Evolutionary conservation across 1,284 basidiomycete species (phyloP).

Genomic region (Flammula alnicola): DNA sequence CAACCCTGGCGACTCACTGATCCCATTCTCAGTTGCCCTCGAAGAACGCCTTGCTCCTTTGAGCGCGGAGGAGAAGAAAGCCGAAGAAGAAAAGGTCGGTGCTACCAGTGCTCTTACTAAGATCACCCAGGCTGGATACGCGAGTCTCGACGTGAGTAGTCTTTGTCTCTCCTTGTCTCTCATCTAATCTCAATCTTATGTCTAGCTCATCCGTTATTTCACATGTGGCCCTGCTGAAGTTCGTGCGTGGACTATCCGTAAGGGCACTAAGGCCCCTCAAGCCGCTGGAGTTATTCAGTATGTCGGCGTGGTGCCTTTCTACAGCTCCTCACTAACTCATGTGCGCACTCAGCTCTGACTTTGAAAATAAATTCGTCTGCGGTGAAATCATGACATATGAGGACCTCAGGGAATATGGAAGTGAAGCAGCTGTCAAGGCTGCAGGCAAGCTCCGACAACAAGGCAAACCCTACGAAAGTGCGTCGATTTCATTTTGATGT

Average conservation of each 20-base stretch:
- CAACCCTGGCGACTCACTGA: constrained; percentile 95
- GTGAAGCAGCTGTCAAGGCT: constrained; percentile 91
- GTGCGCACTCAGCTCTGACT: constrained; percentile 69
- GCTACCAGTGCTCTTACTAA: constrained; percentile 81
- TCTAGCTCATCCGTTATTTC: constrained; percentile 94
- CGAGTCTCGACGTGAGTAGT: constrained; percentile 73
- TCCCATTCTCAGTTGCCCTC: constrained; percentile 96
- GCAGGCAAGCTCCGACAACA: constrained; percentile 96
- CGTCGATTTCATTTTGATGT: constrained; percentile 34
- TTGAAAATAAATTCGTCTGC: constrained; percentile 99
- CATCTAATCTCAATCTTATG: constrained; percentile 8
- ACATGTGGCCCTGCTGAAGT: constrained; percentile 97
- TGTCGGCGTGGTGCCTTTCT: constrained; percentile 39
- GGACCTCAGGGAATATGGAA: constrained; percentile 92
- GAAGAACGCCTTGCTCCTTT: constrained; percentile 88
- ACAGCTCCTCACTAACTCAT: constrained; percentile 15
- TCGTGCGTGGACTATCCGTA: constrained; percentile 96
- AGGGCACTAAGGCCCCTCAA: constrained; percentile 93
- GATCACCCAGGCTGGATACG: constrained; percentile 92
- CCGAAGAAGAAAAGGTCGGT: constrained; percentile 76
- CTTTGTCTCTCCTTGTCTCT: constrained; percentile 36
- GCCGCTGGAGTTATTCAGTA: constrained; percentile 99
- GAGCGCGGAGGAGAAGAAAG: constrained; percentile 75
- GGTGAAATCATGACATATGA: constrained; percentile 97
- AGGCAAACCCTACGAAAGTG: constrained; percentile 95